Conservation (phyloP, 495 filamentous ascomycete genomes). For the Aspergillus homomorphus region DNA sequence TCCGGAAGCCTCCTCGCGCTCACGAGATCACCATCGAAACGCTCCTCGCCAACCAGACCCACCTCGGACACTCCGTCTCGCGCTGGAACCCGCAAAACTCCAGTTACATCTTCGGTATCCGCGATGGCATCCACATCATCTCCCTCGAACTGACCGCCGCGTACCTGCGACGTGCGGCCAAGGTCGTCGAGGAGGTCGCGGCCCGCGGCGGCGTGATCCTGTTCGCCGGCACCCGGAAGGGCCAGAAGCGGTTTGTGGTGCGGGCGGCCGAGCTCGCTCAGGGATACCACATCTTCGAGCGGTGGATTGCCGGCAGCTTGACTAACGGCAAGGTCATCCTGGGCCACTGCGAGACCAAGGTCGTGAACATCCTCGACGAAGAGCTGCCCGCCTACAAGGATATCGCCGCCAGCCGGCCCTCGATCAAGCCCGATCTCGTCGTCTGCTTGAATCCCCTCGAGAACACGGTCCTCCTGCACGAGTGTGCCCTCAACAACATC, state of each 20-base stretch:
- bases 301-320: conserved; percentile 89
- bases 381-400: conserved; percentile 61
- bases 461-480: conserved; percentile 84
- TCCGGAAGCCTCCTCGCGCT: conserved; percentile 69
- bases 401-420: conserved; percentile 56
- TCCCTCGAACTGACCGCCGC: conserved; percentile 81
- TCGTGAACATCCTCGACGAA: conserved; percentile 68
- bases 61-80: conserved; percentile 88
- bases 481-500: conserved; percentile 82
- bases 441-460: conserved; percentile 89
- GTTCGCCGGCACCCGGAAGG: conserved; percentile 82
- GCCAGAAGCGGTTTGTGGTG: conserved; percentile 75
- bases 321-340: conserved; percentile 93
- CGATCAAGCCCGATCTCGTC: conserved; percentile 83
- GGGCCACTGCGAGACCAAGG: conserved; percentile 57
- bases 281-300: conserved; percentile 86
- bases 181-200: conserved; percentile 82
- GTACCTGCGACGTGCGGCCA: conserved; percentile 83
- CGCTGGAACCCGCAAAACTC: conserved; percentile 95
- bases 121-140: conserved; percentile 91
- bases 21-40: conserved; percentile 85
- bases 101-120: conserved; percentile 90
- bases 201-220: conserved; percentile 80
- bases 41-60: conserved; percentile 83
- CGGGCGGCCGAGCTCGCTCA: conserved; percentile 72